Base-by-base conservation (phyloP, 495 filamentous ascomycete species). In the Apodospora peruviana region DNA sequence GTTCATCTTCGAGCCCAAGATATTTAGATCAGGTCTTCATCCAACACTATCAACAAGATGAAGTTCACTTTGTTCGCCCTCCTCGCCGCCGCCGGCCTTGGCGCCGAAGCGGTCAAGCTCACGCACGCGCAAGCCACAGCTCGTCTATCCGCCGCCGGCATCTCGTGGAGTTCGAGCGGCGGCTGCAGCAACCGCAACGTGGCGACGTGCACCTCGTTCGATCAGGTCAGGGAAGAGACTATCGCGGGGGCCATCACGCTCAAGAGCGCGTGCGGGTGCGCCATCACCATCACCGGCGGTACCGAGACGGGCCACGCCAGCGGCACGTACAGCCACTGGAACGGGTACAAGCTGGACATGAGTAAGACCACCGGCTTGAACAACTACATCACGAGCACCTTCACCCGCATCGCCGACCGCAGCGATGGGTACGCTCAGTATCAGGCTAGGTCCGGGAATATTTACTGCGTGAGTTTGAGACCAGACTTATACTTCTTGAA, bases 341-440 rank as follows among this genome's bases (percentile, higher is more conserved):
- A 55, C 24, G 52, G 52, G 0, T 55, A 55, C 27, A 55, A 55
- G 52, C 43, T 55, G 17, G 52, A 55, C 16, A 32, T 55, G 24
- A 24, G 34, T 43, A 55, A 51, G 48, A 51, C 29, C 25, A 29
- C 48, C 2, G 52, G 32, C n/a, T 37, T 55, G 10, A 51, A 55
- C 43, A 45, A 36, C 12, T 55, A 55, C 25, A 23, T 55, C 20
- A 55, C 52, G 17, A 51, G 38, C 19, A 23, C 48, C 12, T 55
- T 55, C 22, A 46, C 42, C 2, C 32, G 48, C 24, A 55, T 55
- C 22, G 48, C 48, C 4, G 17, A 55, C 22, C 52, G 52, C 27
- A 38, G 48, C 8, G 52, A 55, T 19, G 52, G 52, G 8, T 51
- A 47, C 38, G 40, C 52, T 37, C 52, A 55, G 39, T 55, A 45